phyloP scores from a whole-genome alignment of 805 yeast genomes.

The Monosporozyma aquatica region DNA sequence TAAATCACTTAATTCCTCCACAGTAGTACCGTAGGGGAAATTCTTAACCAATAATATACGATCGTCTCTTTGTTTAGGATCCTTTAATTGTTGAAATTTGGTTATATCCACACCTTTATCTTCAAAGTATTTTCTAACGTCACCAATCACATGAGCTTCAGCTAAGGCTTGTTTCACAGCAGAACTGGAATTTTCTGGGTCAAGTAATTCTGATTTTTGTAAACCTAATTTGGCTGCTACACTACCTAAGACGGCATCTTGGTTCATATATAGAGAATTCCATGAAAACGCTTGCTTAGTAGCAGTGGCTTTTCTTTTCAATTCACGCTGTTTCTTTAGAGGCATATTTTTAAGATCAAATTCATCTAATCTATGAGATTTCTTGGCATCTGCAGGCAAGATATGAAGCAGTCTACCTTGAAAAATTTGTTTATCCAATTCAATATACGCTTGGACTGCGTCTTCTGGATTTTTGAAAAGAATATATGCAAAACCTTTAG shows the following conservation, averaged over 20 bases:
- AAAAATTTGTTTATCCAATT: constrained; percentile 77
- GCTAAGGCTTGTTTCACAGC: constrained; percentile 97
- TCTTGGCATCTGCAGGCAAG: constrained; percentile 74
- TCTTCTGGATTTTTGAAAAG: constrained; percentile 57
- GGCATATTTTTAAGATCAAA: constrained; percentile 87
- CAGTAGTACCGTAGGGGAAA: constrained; percentile 79
- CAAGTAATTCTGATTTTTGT: constrained; percentile 71
- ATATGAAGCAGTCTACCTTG: constrained; percentile 92
- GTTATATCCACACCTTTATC: constrained; percentile 75
- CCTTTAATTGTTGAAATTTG: constrained; percentile 44
- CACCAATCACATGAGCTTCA: constrained; percentile 90
- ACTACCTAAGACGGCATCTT: constrained; percentile 84
- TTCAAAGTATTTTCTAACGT: constrained; percentile 82
- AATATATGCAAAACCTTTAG: constrained; percentile 89
- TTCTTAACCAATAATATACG: constrained; percentile 76
- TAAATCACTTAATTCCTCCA: constrained; percentile 71
- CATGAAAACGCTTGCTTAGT: constrained; percentile 82
- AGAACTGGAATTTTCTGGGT: constrained; percentile 76
- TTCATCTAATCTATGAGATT: constrained; percentile 78
- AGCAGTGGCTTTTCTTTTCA: constrained; percentile 78
- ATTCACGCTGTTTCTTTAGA: constrained; percentile 78
- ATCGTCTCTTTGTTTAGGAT: constrained; percentile 57
- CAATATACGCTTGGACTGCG: constrained; percentile 67
- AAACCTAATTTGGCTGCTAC: constrained; percentile 82
- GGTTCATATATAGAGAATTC: constrained; percentile 88